These are phyloP conservation scores for Podila epigama DNA, from an alignment of 192 early-diverging fungal genomes.

Conservation along the genomic window DNA sequence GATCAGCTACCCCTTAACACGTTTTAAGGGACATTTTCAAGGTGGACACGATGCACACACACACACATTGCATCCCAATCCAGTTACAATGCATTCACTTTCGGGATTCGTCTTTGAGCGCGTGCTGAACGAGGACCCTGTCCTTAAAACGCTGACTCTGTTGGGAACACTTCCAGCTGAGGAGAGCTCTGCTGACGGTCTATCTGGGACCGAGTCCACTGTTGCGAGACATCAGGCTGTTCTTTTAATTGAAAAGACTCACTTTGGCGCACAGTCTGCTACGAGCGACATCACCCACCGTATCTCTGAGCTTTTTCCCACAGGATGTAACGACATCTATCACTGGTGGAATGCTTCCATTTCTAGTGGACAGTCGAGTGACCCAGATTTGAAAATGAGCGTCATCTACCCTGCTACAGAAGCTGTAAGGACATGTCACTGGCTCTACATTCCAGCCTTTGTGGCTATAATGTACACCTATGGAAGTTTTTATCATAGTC, in stretches of 20 bases:
- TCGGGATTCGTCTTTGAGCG: conserved; percentile 25
- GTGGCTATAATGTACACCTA: too few species aligned
- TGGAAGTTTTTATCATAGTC: too few species aligned
- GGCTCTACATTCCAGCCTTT: too few species aligned
- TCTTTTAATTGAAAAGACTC: conserved; percentile 58
- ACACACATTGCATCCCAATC: not conserved
- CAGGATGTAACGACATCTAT: conserved; percentile 73
- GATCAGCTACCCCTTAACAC: too few species aligned
- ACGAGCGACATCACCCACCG: conserved; percentile 34
- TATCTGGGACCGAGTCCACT: not conserved
- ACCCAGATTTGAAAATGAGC: conserved; percentile 64
- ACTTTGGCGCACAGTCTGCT: conserved; percentile 45
- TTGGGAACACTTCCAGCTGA: conserved; percentile 21
- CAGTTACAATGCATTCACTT: conserved; percentile 23
- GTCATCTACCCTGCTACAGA: conserved; percentile 71
- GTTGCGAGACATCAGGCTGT: conserved; percentile 33
- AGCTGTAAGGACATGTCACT: conserved; percentile 28
- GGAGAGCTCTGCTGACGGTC: not conserved
- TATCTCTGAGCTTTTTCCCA: conserved; percentile 42
- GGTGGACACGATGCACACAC: too few species aligned
- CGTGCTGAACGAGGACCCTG: conserved; percentile 40
- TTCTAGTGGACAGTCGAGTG: conserved; percentile 7
- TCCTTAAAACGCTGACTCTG: conserved; percentile 36
- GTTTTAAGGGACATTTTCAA: too few species aligned
- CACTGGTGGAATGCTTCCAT: conserved; percentile 65